Conservation (phyloP, 2,329 filamentous ascomycete species). For the Fusarium duplospermum region DNA sequence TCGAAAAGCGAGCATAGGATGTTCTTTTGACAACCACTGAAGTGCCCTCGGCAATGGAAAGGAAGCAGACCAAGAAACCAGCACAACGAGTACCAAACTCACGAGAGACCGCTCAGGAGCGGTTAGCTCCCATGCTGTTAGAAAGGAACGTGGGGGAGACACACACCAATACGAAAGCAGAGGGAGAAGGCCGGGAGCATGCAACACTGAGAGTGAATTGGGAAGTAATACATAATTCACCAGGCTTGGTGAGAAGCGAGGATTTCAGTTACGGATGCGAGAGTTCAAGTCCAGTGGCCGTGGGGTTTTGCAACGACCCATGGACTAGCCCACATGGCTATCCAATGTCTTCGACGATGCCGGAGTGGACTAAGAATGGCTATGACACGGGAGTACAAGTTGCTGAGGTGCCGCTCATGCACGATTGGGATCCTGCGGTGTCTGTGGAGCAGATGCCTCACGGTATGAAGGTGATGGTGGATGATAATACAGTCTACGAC, state of each 20-base stretch:
- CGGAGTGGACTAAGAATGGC: neutral
- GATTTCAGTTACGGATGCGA: neutral
- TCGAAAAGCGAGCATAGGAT: slow-evolving; percentile 40
- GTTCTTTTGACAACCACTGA: slow-evolving; percentile 38
- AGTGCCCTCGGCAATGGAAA: slow-evolving; percentile 14
- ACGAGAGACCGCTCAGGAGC: neutral
- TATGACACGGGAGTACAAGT: neutral
- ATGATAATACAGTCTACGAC: neutral
- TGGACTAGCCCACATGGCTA: neutral
- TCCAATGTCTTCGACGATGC: neutral
- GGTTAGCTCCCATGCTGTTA: neutral
- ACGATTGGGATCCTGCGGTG: neutral
- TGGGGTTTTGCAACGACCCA: neutral
- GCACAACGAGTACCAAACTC: neutral
- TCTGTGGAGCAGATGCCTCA: neutral
- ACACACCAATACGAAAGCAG: neutral
- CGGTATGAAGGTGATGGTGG: neutral
- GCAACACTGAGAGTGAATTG: slow-evolving; percentile 21
- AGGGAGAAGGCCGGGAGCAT: neutral
- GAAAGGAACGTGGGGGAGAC: neutral
- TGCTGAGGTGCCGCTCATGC: neutral
- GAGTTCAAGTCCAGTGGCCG: neutral
- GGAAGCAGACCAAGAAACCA: neutral
- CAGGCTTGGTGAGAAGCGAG: neutral
- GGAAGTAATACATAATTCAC: slow-evolving; percentile 3